Conservation (phyloP, 2,329 filamentous ascomycete genomes). For the Pseudogymnoascus sp. region DNA sequence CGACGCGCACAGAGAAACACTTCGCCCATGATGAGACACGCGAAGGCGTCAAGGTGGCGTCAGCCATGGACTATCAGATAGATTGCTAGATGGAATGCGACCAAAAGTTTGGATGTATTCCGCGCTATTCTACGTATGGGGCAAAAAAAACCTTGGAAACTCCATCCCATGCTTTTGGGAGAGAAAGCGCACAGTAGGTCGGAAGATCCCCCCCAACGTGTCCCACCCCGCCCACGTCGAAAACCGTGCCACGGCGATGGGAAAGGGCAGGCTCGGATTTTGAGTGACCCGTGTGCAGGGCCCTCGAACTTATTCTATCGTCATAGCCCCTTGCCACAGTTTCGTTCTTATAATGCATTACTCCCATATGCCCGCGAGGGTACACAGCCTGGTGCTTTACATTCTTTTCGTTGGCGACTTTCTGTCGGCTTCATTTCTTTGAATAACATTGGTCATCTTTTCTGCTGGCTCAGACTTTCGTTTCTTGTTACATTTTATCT, state of each 20-base stretch:
- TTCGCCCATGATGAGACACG: background rate
- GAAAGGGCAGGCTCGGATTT: background rate
- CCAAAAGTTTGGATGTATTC: background rate
- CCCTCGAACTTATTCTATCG: slow-evolving; percentile 5
- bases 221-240: background rate
- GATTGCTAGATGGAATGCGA: background rate
- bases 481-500: slow-evolving; percentile 4
- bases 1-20: background rate
- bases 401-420: background rate
- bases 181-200: background rate
- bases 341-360: slow-evolving; percentile 9
- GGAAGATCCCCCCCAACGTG: background rate
- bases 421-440: background rate
- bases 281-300: slow-evolving; percentile 4
- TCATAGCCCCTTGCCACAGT: slow-evolving; percentile 5
- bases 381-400: slow-evolving; percentile 6
- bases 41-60: slow-evolving; percentile 6
- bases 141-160: background rate
- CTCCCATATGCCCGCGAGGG: background rate
- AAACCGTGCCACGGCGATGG: background rate
- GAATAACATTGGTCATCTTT: background rate
- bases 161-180: background rate
- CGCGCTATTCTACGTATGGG: background rate
- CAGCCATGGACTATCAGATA: slow-evolving; percentile 4
- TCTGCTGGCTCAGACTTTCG: slow-evolving; percentile 5